These are phyloP conservation scores for Begonia loranthoides DNA, from an alignment of 306 rosid species.

Conservation along the genomic window DNA sequence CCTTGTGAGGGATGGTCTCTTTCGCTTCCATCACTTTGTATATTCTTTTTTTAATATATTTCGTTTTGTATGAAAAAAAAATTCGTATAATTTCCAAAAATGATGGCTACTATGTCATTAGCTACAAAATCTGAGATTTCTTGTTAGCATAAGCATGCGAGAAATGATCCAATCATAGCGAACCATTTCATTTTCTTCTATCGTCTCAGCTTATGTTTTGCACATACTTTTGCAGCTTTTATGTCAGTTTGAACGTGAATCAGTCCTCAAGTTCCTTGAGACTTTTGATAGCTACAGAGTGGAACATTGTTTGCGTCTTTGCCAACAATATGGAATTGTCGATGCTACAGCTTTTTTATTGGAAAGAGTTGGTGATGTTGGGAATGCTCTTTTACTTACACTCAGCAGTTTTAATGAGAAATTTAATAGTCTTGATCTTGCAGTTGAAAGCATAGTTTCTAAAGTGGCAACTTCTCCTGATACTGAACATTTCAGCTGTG, in stretches of 20 bases:
- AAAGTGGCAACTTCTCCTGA: constrained; percentile 30
- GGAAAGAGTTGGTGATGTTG: constrained; percentile 94
- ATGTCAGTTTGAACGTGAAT: constrained; percentile 69
- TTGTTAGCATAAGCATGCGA: no score
- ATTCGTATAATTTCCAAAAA: no score
- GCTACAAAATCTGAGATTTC: no score
- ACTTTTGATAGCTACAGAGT: constrained; percentile 87
- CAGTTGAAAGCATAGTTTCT: constrained; percentile 43
- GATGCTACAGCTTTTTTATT: constrained; percentile 92
- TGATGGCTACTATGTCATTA: no score
- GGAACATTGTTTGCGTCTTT: constrained; percentile 78
- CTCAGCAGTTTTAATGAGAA: constrained; percentile 70
- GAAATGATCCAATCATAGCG: no score
- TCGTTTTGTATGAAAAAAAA: no score
- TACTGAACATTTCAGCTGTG: constrained; percentile 20
- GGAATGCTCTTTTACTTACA: constrained; percentile 76
- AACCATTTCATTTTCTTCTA: background rate
- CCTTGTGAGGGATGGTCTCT: no score
- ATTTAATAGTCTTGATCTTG: constrained; percentile 65
- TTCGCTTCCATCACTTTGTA: no score
- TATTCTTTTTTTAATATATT: no score
- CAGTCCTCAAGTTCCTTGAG: constrained; percentile 89
- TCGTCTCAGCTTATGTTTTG: constrained; percentile 1
- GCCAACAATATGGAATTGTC: constrained; percentile 69
- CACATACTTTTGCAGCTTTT: constrained; percentile 47